Percentiles rank a stretch among this genome's conserved stretches.
Evolutionary conservation across 2,329 filamentous ascomycete species (phyloP).

Genomic region (Fusarium hainanense): DNA sequence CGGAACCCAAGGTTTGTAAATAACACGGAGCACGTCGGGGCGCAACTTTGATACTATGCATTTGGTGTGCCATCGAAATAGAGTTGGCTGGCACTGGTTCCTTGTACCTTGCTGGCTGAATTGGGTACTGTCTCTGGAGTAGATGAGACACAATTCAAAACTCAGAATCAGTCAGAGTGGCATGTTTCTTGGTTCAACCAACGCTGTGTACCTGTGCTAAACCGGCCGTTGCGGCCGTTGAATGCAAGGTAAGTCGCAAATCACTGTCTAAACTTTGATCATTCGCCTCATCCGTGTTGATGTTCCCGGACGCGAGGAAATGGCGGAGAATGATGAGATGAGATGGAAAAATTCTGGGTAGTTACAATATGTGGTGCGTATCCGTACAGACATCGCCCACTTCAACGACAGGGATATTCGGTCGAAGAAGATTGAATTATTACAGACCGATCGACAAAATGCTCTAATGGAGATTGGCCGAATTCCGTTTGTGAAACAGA

Average conservation of each 20-base stretch:
- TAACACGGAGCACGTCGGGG: neutral
- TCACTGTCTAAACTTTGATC: neutral
- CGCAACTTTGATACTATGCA: neutral
- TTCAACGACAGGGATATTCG: conserved; percentile 10
- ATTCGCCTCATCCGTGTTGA: neutral
- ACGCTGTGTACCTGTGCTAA: conserved; percentile 13
- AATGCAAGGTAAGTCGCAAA: conserved; percentile 23
- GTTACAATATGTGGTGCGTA: neutral
- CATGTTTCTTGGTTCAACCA: conserved; percentile 30
- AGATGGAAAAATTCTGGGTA: neutral
- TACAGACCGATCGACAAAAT: conserved; percentile 6
- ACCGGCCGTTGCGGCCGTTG: neutral
- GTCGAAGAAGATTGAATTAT: neutral
- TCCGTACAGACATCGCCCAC: neutral
- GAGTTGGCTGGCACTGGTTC: conserved; percentile 1
- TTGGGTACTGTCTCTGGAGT: neutral
- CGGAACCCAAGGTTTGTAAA: conserved; percentile 3
- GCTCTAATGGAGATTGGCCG: conserved; percentile 10
- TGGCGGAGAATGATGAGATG: neutral
- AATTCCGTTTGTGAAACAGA: conserved; percentile 26
- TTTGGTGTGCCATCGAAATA: neutral
- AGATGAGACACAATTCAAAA: conserved; percentile 24
- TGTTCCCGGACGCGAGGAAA: neutral
- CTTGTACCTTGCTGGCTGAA: conserved; percentile 1
- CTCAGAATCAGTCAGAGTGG: conserved; percentile 17